Conservation (phyloP, 352 stramenopile species). For the Phytophthora colocasiae region DNA sequence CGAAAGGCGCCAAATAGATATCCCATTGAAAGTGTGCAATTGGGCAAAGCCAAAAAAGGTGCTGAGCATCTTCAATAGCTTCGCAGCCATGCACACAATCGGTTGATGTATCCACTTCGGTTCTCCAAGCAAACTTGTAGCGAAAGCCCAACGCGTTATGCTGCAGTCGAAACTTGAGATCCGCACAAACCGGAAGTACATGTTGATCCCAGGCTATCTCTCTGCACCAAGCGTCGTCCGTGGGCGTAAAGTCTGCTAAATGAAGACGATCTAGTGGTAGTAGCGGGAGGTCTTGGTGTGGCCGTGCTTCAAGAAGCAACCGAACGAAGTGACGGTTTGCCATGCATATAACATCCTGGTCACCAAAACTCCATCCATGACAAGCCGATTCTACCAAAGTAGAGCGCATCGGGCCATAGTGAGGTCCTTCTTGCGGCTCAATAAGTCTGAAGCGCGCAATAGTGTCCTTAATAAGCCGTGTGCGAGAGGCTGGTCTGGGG, state of each 20-base stretch:
- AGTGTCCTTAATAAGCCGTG: neutral
- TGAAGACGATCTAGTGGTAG: slow-evolving; percentile 3
- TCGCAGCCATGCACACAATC: too few species aligned
- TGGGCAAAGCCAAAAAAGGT: too few species aligned
- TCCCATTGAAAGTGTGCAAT: too few species aligned
- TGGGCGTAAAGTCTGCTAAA: neutral
- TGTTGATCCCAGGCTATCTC: too few species aligned
- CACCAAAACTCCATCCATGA: slow-evolving; percentile 7
- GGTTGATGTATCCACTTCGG: too few species aligned
- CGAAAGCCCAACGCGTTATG: too few species aligned
- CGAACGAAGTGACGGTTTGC: slow-evolving; percentile 4
- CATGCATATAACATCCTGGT: neutral
- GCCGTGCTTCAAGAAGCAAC: slow-evolving; percentile 3
- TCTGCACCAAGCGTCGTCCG: neutral
- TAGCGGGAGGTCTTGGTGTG: neutral
- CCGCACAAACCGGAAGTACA: too few species aligned
- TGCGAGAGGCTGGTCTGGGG: neutral
- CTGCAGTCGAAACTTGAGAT: too few species aligned
- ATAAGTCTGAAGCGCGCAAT: slow-evolving; percentile 3
- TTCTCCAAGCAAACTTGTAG: too few species aligned
- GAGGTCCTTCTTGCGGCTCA: neutral
- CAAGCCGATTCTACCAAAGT: neutral
- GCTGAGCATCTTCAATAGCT: too few species aligned
- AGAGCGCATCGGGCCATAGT: neutral
- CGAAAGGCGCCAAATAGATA: too few species aligned